Percentiles rank a stretch among this genome's conserved stretches.
These are phyloP conservation scores for Hammondia hammondi DNA, from an alignment of 169 alveolate species.

Conservation along the genomic window DNA sequence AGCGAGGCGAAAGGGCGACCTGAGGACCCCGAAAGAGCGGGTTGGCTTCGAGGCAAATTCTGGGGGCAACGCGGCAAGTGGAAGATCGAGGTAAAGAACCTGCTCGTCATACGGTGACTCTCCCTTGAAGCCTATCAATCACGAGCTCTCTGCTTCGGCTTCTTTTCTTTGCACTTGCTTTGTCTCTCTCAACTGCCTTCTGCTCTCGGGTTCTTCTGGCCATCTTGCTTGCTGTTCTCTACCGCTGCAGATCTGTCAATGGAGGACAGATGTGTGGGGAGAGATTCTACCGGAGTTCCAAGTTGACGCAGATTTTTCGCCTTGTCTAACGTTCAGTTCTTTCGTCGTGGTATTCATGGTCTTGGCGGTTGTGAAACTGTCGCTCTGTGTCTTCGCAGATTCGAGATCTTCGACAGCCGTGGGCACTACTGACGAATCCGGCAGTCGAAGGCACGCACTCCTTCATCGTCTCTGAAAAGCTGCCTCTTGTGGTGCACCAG, in stretches of 20 bases:
- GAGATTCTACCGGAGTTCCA: not conserved
- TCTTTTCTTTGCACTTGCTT: not conserved
- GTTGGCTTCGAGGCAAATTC: not conserved
- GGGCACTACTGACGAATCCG: conserved; percentile 53
- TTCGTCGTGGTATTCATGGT: too few species aligned
- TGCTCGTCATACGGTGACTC: not conserved
- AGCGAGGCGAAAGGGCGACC: not conserved
- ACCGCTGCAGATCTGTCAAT: too few species aligned
- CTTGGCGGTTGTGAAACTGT: not conserved
- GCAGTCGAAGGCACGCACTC: conserved; percentile 44
- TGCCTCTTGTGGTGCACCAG: conserved; percentile 47
- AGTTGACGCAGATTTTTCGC: not conserved
- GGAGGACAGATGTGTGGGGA: too few species aligned
- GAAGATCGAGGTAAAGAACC: not conserved
- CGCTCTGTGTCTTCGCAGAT: conserved; percentile 11
- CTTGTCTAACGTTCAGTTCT: not conserved
- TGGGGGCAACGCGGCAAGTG: conserved; percentile 10
- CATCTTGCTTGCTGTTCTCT: not conserved
- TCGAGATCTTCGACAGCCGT: conserved; percentile 6
- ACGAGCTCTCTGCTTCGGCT: not conserved
- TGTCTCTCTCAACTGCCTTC: not conserved
- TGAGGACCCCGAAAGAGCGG: not conserved
- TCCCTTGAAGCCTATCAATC: not conserved
- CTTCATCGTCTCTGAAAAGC: not conserved
- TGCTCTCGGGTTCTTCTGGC: not conserved